Conservation (phyloP, 805 yeast genomes). For the Yarrowia yakushimensis region DNA sequence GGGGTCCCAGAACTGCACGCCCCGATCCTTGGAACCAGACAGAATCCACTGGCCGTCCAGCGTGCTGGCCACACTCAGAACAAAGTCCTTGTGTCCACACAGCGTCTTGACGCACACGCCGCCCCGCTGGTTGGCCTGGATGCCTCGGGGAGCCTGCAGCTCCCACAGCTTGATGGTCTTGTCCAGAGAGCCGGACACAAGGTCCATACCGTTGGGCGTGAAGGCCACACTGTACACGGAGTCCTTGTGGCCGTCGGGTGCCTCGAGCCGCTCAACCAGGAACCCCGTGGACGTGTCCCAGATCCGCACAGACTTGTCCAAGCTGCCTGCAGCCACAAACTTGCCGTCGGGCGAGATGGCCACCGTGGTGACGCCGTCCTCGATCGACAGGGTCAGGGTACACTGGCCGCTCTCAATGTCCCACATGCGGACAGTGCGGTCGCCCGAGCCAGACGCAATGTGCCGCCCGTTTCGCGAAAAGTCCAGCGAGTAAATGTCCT, state of each 20-base stretch:
- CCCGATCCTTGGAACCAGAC: slow-evolving; percentile 95
- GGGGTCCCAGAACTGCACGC: slow-evolving; percentile 96
- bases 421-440: slow-evolving; percentile 95
- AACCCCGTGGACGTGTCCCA: slow-evolving; percentile 95
- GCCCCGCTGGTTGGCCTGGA: slow-evolving; percentile 40
- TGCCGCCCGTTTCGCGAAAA: slow-evolving; percentile 92
- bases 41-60: slow-evolving; percentile 88
- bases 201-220: slow-evolving; percentile 85
- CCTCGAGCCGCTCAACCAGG: slow-evolving; percentile 85
- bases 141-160: slow-evolving; percentile 52
- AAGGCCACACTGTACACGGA: slow-evolving; percentile 93
- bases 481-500: slow-evolving; percentile 93
- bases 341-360: slow-evolving; percentile 95
- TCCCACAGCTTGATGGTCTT: slow-evolving; percentile 96
- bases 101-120: slow-evolving; percentile 80
- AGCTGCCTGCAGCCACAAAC: slow-evolving; percentile 91
- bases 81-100: slow-evolving; percentile 95
- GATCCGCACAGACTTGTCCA: slow-evolving; percentile 91
- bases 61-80: slow-evolving; percentile 86
- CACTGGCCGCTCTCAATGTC: slow-evolving; percentile 87
- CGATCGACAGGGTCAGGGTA: slow-evolving; percentile 81
- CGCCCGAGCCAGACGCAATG: slow-evolving; percentile 94
- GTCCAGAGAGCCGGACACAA: slow-evolving; percentile 92
- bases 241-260: slow-evolving; percentile 94
- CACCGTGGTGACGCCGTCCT: slow-evolving; percentile 97